Percentiles rank a stretch among this genome's conserved stretches.
These are phyloP conservation scores for Gloeopeniophorella convolvens DNA, from an alignment of 768 basidiomycete species.

Conservation along the genomic window DNA sequence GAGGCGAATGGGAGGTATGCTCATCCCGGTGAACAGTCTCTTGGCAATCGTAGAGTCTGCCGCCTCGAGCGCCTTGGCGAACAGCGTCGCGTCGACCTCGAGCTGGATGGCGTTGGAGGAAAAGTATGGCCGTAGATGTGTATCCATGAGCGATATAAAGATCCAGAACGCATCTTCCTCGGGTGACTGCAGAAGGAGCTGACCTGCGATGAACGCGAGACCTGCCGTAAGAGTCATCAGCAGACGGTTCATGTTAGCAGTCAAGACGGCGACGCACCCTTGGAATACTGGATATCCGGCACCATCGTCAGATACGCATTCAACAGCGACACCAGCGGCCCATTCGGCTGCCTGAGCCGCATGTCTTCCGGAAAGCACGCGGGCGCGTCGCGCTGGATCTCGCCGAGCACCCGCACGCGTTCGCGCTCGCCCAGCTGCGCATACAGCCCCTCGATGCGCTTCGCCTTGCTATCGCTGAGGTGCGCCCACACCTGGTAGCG, in stretches of 20 bases:
- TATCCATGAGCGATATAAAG: slow-evolving; percentile 81
- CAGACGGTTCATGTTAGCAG: neutral
- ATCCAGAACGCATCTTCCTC: slow-evolving; percentile 93
- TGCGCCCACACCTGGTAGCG: slow-evolving; percentile 82
- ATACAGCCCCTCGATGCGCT: slow-evolving; percentile 65
- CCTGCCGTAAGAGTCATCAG: slow-evolving; percentile 44
- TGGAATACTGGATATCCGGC: slow-evolving; percentile 66
- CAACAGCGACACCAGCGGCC: slow-evolving; percentile 44
- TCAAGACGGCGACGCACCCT: slow-evolving; percentile 36
- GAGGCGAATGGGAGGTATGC: slow-evolving; percentile 48
- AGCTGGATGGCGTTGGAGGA: slow-evolving; percentile 52
- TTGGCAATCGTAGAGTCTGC: slow-evolving; percentile 55
- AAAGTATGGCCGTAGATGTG: slow-evolving; percentile 75
- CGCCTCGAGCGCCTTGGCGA: slow-evolving; percentile 60
- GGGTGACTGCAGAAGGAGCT: slow-evolving; percentile 65
- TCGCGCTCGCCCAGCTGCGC: slow-evolving; percentile 51
- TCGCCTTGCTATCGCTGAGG: slow-evolving; percentile 69
- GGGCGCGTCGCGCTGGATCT: slow-evolving; percentile 55
- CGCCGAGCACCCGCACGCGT: slow-evolving; percentile 39
- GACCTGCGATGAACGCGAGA: slow-evolving; percentile 62
- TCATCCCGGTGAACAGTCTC: slow-evolving; percentile 60
- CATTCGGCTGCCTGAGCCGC: slow-evolving; percentile 50
- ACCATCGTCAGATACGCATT: slow-evolving; percentile 84
- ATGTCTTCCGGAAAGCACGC: slow-evolving; percentile 52
- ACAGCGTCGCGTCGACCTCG: slow-evolving; percentile 71